Percentiles rank a stretch among this genome's conserved stretches.
Evolutionary conservation across 768 basidiomycete species (phyloP).

Genomic region (Mycena vulgaris): DNA sequence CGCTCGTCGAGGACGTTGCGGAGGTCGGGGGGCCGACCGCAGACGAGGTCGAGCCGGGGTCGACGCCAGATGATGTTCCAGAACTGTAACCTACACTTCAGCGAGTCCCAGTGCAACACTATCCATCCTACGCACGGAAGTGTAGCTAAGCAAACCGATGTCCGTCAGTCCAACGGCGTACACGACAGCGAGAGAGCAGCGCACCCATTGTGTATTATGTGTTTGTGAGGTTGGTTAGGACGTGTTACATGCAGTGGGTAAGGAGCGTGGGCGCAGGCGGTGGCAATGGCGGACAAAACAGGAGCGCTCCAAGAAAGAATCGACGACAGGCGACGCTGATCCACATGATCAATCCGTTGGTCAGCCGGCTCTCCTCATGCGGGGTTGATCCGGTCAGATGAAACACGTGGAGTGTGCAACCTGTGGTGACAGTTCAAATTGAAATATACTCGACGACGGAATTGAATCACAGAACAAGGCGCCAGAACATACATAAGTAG

Average conservation of each 20-base stretch:
- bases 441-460: too few relatives aligned
- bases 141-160: neutral
- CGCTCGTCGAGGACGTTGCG: neutral
- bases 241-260: conserved; percentile 34
- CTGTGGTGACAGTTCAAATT: too few relatives aligned
- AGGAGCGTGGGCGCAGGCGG: conserved; percentile 22
- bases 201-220: conserved; percentile 16
- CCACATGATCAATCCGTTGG: neutral
- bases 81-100: too few relatives aligned
- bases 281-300: neutral
- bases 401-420: too few relatives aligned
- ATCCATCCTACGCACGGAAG: neutral
- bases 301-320: neutral
- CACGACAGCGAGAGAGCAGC: neutral
- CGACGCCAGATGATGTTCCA: too few relatives aligned
- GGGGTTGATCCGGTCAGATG: too few relatives aligned
- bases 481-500: too few relatives aligned
- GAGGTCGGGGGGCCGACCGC: neutral
- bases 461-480: too few relatives aligned
- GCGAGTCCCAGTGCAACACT: too few relatives aligned
- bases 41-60: neutral
- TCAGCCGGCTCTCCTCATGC: too few relatives aligned
- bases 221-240: neutral
- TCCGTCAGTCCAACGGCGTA: neutral
- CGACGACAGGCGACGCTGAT: neutral